Percentiles rank a stretch among this genome's conserved stretches.
phyloP scores from a whole-genome alignment of 2,329 filamentous ascomycete species.

The Periconia sp. region DNA sequence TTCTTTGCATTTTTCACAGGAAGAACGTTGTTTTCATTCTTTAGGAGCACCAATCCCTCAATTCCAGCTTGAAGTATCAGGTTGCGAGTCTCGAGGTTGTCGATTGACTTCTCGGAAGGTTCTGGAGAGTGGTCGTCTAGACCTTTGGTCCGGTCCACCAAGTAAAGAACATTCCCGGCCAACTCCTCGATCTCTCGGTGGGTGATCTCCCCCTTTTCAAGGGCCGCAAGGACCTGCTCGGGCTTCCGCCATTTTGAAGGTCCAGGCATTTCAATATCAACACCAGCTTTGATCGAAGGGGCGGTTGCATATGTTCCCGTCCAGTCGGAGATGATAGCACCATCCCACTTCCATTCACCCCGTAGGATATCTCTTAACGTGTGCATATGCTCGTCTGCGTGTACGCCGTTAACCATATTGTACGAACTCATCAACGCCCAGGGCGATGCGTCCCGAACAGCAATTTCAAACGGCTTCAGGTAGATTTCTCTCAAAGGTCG shows the following conservation, averaged over 20 bases:
- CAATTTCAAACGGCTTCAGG: slow-evolving; percentile 74
- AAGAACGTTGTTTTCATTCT: slow-evolving; percentile 62
- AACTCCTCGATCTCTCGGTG: slow-evolving; percentile 51
- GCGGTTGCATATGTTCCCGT: slow-evolving; percentile 44
- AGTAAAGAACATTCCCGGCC: slow-evolving; percentile 62
- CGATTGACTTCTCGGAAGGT: slow-evolving; percentile 58
- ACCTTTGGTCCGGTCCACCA: slow-evolving; percentile 64
- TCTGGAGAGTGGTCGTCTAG: slow-evolving; percentile 58
- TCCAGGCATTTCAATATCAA: slow-evolving; percentile 46
- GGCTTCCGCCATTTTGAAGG: slow-evolving; percentile 44
- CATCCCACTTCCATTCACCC: slow-evolving; percentile 46
- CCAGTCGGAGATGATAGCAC: slow-evolving; percentile 48
- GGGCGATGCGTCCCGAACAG: slow-evolving; percentile 65
- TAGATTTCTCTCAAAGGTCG: slow-evolving; percentile 70
- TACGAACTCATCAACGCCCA: slow-evolving; percentile 72
- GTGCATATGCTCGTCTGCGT: slow-evolving; percentile 42
- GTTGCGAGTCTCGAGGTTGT: slow-evolving; percentile 56
- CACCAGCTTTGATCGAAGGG: slow-evolving; percentile 41
- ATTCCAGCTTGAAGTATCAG: slow-evolving; percentile 64
- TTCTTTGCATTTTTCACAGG: slow-evolving; percentile 60
- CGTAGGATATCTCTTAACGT: slow-evolving; percentile 47
- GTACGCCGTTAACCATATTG: slow-evolving; percentile 65
- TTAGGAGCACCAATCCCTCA: slow-evolving; percentile 65
- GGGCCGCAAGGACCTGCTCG: slow-evolving; percentile 35
- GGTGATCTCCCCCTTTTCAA: slow-evolving; percentile 43